These are phyloP conservation scores for Solanum pennellii DNA, from an alignment of 257 asterid genomes.

Conservation along the genomic window DNA sequence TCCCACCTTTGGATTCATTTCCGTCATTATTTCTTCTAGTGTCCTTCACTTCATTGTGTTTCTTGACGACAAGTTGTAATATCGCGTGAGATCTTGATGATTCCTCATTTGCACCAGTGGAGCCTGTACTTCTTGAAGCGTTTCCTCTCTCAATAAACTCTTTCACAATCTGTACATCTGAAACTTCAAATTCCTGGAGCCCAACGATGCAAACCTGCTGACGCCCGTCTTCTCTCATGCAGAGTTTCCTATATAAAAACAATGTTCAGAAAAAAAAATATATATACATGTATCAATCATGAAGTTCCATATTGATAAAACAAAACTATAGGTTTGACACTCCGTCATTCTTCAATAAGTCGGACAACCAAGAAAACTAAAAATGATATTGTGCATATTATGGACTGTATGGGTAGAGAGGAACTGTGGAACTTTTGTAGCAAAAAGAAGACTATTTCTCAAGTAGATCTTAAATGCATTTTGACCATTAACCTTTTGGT, in stretches of 20 bases:
- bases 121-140: slow-evolving; percentile 93
- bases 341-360: background rate
- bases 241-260: slow-evolving; percentile 58
- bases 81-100: slow-evolving; percentile 98
- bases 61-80: slow-evolving; percentile 84
- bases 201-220: slow-evolving; percentile 99
- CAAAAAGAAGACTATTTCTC: background rate
- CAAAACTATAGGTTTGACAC: background rate
- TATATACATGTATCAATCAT: background rate
- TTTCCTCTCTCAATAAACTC: slow-evolving; percentile 95
- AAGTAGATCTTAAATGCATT: background rate
- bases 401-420: background rate
- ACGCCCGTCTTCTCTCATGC: slow-evolving; percentile 99
- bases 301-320: background rate
- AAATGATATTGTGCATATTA: background rate
- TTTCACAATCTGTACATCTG: slow-evolving; percentile 90
- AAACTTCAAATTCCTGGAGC: slow-evolving; percentile 96
- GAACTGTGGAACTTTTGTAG: background rate
- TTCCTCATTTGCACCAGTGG: slow-evolving; percentile 99
- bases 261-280: background rate
- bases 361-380: background rate
- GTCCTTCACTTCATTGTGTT: slow-evolving; percentile 87
- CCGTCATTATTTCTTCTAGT: slow-evolving; percentile 61
- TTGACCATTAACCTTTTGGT: background rate
- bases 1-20: slow-evolving; percentile 68